A percentile compares a stretch with the other conserved stretches of the same genome.
phyloP scores from a whole-genome alignment of 148 eudicot species.

The Amaranthus palmeri region DNA sequence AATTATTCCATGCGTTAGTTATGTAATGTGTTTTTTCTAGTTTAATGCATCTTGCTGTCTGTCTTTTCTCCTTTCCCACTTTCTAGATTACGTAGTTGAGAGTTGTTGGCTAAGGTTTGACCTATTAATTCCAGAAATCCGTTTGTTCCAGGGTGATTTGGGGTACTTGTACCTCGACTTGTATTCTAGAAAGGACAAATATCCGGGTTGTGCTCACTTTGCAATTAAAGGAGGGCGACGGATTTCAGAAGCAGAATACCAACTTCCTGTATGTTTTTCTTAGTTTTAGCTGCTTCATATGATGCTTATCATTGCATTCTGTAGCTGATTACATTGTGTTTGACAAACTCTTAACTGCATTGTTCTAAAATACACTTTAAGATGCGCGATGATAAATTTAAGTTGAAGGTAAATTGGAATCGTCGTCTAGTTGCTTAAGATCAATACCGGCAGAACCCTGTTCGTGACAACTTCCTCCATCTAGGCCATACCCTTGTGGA shows the following conservation, averaged over 20 bases:
- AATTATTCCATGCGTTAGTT: background rate
- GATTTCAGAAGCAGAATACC: slow-evolving; percentile 81
- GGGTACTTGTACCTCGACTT: slow-evolving; percentile 94
- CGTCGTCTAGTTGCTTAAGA: background rate
- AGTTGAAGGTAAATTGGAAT: background rate
- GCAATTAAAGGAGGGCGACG: slow-evolving; percentile 90
- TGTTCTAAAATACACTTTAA: slow-evolving; percentile 4
- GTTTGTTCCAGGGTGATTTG: slow-evolving; percentile 75
- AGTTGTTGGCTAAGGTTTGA: slow-evolving; percentile 6
- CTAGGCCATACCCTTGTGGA: background rate
- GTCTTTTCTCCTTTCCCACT: background rate
- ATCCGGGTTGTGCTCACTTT: slow-evolving; percentile 96
- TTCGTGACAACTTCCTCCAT: background rate
- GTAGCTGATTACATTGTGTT: background rate
- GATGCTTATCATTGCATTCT: background rate
- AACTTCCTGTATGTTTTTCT: slow-evolving; percentile 66
- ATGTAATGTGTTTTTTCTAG: background rate
- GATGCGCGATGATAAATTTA: background rate
- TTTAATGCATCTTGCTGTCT: background rate
- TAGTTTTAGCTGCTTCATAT: slow-evolving; percentile 3
- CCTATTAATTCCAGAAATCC: background rate
- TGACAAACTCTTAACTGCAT: background rate
- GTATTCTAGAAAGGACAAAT: slow-evolving; percentile 76
- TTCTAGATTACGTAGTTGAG: background rate
- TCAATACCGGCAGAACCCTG: background rate